Evolutionary conservation across 1,139 yeast genomes (phyloP).

Genomic region (Yamadazyma oceani): DNA sequence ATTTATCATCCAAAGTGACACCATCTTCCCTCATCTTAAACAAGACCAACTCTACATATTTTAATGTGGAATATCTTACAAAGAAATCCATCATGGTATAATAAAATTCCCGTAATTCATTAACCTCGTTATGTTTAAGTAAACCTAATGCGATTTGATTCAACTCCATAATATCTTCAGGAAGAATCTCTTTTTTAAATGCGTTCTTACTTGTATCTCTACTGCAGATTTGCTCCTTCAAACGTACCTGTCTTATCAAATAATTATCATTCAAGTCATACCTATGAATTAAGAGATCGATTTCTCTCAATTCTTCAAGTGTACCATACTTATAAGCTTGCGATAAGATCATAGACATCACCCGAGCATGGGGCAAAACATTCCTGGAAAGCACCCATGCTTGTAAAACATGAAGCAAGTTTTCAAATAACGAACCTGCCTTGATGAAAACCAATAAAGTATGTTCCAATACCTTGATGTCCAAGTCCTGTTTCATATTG

Average conservation of each 20-base stretch:
- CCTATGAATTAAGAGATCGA: conserved; percentile 23
- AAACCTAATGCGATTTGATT: conserved; percentile 19
- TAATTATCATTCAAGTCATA: conserved; percentile 23
- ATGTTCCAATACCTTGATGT: conserved; percentile 26
- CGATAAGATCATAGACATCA: conserved; percentile 27
- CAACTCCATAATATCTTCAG: conserved; percentile 26
- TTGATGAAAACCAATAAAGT: conserved; percentile 23
- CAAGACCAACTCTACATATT: conserved; percentile 25
- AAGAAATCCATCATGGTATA: conserved; percentile 16
- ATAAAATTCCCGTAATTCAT: conserved; percentile 15
- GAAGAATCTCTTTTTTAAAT: conserved; percentile 24
- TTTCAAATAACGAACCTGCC: conserved; percentile 35
- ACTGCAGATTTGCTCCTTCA: conserved; percentile 27
- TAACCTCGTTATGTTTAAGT: conserved; percentile 10
- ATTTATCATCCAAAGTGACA: conserved; percentile 18
- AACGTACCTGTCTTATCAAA: conserved; percentile 23
- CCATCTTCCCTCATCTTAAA: conserved; percentile 25
- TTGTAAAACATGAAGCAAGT: conserved; percentile 24
- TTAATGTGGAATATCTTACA: conserved; percentile 19
- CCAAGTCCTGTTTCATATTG: conserved; percentile 19
- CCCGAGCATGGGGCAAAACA: conserved; percentile 26
- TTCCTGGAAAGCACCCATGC: conserved; percentile 30
- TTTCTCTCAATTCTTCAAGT: conserved; percentile 23
- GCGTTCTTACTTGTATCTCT: conserved; percentile 23
- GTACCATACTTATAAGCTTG: conserved; percentile 35